Evolutionary conservation across 1,139 yeast genomes (phyloP).

Genomic region (Hanseniaspora uvarum): DNA sequence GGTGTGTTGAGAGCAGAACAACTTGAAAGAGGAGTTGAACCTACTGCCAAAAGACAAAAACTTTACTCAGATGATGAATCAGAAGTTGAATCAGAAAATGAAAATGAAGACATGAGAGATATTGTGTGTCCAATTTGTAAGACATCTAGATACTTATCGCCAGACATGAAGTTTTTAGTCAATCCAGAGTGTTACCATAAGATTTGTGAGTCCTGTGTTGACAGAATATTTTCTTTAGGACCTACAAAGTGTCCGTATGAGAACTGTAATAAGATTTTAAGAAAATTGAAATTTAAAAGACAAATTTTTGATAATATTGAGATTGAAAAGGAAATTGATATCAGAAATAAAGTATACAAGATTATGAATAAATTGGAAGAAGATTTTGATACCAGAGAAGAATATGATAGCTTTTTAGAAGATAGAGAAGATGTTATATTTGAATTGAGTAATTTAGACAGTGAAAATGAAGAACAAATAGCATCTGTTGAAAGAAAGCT

Average conservation of each 20-base stretch:
- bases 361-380: slow-evolving; percentile 74
- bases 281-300: slow-evolving; percentile 82
- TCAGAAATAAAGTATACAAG: slow-evolving; percentile 63
- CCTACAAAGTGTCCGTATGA: slow-evolving; percentile 97
- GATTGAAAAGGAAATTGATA: slow-evolving; percentile 87
- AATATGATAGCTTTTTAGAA: slow-evolving; percentile 69
- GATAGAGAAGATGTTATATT: slow-evolving; percentile 71
- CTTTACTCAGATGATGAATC: slow-evolving; percentile 14
- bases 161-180: slow-evolving; percentile 82
- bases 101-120: slow-evolving; percentile 32
- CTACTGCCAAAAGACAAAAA: neutral
- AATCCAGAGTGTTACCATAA: slow-evolving; percentile 97
- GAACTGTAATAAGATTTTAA: slow-evolving; percentile 72
- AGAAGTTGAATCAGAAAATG: slow-evolving; percentile 12
- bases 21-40: neutral
- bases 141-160: slow-evolving; percentile 86
- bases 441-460: slow-evolving; percentile 41
- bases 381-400: slow-evolving; percentile 53
- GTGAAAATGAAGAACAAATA: slow-evolving; percentile 50
- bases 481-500: slow-evolving; percentile 63
- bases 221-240: slow-evolving; percentile 82
- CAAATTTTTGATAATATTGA: slow-evolving; percentile 83
- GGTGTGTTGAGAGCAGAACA: neutral
- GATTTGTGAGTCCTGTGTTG: slow-evolving; percentile 94
- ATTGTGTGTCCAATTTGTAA: slow-evolving; percentile 98